Conservation (phyloP, 2,329 filamentous ascomycete genomes). For the Dothistroma pini region DNA sequence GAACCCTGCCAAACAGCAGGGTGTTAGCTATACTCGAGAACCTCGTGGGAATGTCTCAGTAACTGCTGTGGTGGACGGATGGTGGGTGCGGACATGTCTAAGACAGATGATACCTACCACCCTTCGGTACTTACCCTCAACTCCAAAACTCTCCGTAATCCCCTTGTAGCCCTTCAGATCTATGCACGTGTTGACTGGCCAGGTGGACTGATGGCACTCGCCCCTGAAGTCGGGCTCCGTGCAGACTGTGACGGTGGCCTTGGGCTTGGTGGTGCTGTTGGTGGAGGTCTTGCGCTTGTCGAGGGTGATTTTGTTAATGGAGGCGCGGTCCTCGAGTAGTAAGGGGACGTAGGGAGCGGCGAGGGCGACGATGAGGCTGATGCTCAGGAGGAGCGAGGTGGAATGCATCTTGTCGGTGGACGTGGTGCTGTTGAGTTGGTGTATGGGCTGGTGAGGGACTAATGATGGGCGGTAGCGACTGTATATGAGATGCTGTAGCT, state of each 20-base stretch:
- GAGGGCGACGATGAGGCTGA: background rate
- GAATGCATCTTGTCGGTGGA: background rate
- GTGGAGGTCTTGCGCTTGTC: background rate
- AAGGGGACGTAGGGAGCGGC: background rate
- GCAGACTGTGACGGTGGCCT: conserved; percentile 32
- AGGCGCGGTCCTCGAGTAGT: background rate
- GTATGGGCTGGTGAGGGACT: background rate
- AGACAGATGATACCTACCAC: too few species aligned
- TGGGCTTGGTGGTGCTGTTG: conserved; percentile 9
- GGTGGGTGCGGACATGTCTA: too few species aligned
- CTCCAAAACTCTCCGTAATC: conserved; percentile 22
- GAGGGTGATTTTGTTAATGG: background rate
- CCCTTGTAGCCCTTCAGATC: conserved; percentile 29
- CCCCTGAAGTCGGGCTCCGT: conserved; percentile 28
- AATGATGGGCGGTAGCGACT: background rate
- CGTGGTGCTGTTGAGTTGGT: background rate
- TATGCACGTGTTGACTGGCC: conserved; percentile 27
- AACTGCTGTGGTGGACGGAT: too few species aligned
- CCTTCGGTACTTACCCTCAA: background rate
- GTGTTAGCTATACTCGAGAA: too few species aligned
- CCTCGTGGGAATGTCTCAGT: too few species aligned
- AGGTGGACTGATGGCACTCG: conserved; percentile 22
- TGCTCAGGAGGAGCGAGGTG: background rate
- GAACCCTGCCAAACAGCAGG: conserved; percentile 13
- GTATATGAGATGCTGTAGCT: background rate